Evolutionary conservation across 495 filamentous ascomycete genomes (phyloP), one percentile per base, ranked within the genome.

Genomic region (Viridothelium virens): DNA sequence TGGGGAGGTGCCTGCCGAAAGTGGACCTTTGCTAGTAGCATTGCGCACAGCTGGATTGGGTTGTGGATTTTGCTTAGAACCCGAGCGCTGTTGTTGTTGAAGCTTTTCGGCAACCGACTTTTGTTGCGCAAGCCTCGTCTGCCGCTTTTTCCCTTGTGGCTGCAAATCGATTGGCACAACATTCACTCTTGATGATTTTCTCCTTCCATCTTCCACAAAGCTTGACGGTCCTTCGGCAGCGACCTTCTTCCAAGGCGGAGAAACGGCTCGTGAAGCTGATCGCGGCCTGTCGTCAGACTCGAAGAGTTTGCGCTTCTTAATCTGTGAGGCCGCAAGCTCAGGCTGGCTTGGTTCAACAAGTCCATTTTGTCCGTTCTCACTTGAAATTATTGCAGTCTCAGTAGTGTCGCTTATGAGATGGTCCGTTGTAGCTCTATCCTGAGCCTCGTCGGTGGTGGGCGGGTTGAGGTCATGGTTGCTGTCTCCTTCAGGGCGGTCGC

Each of bases 231-330:
- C 95, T 53, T 96, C 90, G 36, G 86, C 89, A 56, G 89, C 87
- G 63, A 89, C 80, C 75, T 86, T 93, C 79, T 94, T 97, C 94
- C 94, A 98, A 34, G 94, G 94, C 66, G 94, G 94, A 38, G 94
- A 97, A 64, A 76, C 73, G 59, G 78, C 77, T 63, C 84, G 80
- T 61, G 83, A 78, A 31, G 77, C 76, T 12, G 84, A 83, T 37
- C 78, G 80, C 64, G 76, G 77, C 50, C 77, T 77, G 16, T 75
- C 73, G 18, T 77, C 76, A 61, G 77, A 69, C 50, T 84, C 82
- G 66, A 77, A 80, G 62, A 92, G 81, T 75, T 90, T 88, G 70
- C 89, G 86, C 73, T 86, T 87, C 76, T 94, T 96, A 11, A 82
- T 80, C 62, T 89, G 89, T 64, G 83, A 88, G 25, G 77, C 82